Base-by-base conservation (phyloP, 2,329 filamentous ascomycete genomes). In the Parasarocladium wereldwijsianum region DNA sequence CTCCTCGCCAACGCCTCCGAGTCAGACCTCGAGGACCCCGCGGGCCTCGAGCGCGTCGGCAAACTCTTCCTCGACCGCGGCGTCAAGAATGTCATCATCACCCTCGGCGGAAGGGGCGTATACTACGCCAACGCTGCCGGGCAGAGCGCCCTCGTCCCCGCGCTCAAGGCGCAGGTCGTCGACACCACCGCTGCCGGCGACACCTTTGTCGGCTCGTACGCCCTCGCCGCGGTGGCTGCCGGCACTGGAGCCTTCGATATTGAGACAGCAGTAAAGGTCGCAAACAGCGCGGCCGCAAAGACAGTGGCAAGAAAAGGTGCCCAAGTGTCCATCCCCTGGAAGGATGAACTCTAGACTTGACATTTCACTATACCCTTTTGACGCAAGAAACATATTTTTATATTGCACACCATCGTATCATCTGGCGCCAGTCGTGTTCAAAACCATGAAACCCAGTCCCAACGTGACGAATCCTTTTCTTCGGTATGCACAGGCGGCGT, bases 121-220 rank as follows among this genome's bases (percentile, higher is more conserved):
- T 84, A 72, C 49, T 83, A 69, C 46, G 58, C 64, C 32, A 67
- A 61, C 13, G 54, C 40, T 24, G 40, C 37, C 3, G 53, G 50
- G 15, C 43, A 42, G 24, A 58, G 58, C 31, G 63, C 58, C 2
- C 44, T 73, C 38, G 52, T 85, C 4, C 50, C 58, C 3, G 83
- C 81, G 0, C 64, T 70, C 37, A 77, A 79, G 51, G 77, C 83
- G 4, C 55, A 51, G 13, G 87, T 96, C 2, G 72, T 94, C 4
- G 87, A 96, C 51, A 96, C 87, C 1, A 96, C 87, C 6, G 87
- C 80, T 2, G 90, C 90, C 5, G 87, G 87, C 0, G 87, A 96
- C 51, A 94, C 87, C 0, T 94, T 94, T 55, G 82, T 92, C 5
- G 87, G 90, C 2, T 79, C 73, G 14, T 93, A 93, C 50, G 80